phyloP scores from a whole-genome alignment of 345 rosid species.

The Ceriops decandra region DNA sequence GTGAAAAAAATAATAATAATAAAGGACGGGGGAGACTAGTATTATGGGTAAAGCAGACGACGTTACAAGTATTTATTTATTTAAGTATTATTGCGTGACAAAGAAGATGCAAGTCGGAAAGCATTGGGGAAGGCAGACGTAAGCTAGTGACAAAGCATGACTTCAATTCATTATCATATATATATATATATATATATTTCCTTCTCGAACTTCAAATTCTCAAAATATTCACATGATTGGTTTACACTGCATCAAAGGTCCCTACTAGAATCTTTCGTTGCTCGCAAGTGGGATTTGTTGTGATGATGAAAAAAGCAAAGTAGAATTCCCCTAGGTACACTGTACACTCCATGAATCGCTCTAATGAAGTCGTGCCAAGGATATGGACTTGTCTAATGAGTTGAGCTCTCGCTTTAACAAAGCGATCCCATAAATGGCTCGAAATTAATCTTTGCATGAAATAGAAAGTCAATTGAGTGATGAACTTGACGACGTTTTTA shows the following conservation, averaged over 20 bases:
- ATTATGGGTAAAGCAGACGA: slow-evolving; percentile 39
- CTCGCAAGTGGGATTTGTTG: slow-evolving; percentile 23
- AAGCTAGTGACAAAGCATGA: slow-evolving; percentile 47
- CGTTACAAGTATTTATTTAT: slow-evolving; percentile 6
- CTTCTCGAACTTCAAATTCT: background rate
- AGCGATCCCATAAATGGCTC: too few species aligned
- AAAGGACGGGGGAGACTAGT: slow-evolving; percentile 3
- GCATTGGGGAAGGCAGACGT: slow-evolving; percentile 26
- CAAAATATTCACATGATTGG: background rate
- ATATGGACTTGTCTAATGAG: too few species aligned
- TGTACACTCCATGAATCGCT: too few species aligned
- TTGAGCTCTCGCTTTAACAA: too few species aligned
- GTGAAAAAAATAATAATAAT: background rate
- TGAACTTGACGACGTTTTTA: background rate
- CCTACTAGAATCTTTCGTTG: slow-evolving; percentile 9
- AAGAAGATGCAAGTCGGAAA: too few species aligned
- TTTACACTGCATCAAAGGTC: background rate
- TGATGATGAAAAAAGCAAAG: too few species aligned
- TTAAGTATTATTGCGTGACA: background rate
- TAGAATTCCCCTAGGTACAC: too few species aligned
- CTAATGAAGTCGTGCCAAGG: too few species aligned
- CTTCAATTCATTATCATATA: slow-evolving; percentile 18
- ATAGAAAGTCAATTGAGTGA: background rate
- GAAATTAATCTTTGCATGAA: too few species aligned
- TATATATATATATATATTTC: background rate